Evolutionary conservation across 2,329 filamentous ascomycete species (phyloP).

Genomic region (Anisogramma anomala): DNA sequence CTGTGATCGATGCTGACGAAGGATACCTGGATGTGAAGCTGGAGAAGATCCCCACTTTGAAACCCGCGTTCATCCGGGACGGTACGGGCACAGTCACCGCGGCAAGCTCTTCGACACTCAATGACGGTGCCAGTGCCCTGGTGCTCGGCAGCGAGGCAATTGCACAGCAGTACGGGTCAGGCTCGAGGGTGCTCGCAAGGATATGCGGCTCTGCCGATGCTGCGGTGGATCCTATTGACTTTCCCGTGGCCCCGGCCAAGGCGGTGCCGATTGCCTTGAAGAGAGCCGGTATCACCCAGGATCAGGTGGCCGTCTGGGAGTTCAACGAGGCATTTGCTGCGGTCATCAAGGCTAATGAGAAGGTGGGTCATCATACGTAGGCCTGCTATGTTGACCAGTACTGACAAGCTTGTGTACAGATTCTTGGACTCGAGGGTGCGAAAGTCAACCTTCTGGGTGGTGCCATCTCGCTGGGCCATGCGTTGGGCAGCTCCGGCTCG

Average conservation of each 20-base stretch:
- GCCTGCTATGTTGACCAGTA: neutral
- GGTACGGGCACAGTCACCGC: conserved; percentile 86
- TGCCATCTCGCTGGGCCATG: conserved; percentile 84
- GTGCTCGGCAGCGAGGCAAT: conserved; percentile 73
- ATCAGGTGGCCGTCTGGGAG: conserved; percentile 91
- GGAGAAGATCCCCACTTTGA: conserved; percentile 75
- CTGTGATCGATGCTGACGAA: conserved; percentile 70
- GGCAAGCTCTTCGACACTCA: conserved; percentile 86
- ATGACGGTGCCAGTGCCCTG: conserved; percentile 85
- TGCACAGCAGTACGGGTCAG: conserved; percentile 65
- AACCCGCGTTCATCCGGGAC: conserved; percentile 80
- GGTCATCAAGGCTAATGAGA: conserved; percentile 88
- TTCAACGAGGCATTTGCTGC: conserved; percentile 98
- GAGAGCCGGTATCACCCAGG: conserved; percentile 78
- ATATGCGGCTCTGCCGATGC: conserved; percentile 83
- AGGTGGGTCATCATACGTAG: conserved; percentile 37
- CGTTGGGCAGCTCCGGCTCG: conserved; percentile 84
- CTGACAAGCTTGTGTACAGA: conserved; percentile 31
- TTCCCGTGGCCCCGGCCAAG: conserved; percentile 83
- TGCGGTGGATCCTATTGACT: conserved; percentile 82
- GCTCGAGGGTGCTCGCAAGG: conserved; percentile 72
- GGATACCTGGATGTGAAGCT: conserved; percentile 78
- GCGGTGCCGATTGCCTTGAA: conserved; percentile 83
- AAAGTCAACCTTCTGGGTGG: conserved; percentile 82
- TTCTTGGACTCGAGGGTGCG: conserved; percentile 67